Base-by-base conservation (phyloP, 345 rosid genomes). In the Fremontodendron californicum region DNA sequence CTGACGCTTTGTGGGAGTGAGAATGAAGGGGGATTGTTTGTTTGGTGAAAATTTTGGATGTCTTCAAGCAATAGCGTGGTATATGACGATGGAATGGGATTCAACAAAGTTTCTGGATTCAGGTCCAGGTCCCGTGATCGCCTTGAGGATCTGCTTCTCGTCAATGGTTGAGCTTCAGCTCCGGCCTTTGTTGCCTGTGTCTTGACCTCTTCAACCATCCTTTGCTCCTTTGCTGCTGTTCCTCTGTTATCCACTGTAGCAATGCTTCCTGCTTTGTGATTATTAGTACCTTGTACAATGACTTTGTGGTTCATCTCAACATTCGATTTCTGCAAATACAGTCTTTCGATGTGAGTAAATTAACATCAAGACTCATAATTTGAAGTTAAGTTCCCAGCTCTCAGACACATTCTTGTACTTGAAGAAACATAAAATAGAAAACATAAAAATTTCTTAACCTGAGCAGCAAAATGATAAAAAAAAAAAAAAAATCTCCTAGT, bases 21-120 rank as follows among this genome's bases (percentile, higher is more conserved):
- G 75, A 83, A 72, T n/a, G 79, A 66, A 27, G 85, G 80, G 15
- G 40, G 37, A n/a, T 75, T 78, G 80, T 77, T 89, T 82, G 88
- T 92, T 78, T 92, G 98, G 74, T 93, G 94, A 67, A 96, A 96
- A 78, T 92, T 96, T 19, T 96, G 97, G 81, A 96, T 96, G 78
- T 96, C 99, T 77, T 96, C 93, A 3, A 96, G 87, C 71, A 96
- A 72, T 76, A 96, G 73, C 4, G 91, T 79, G 0, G 98, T 87
- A 74, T 96, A 96, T 39, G 98, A 96, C 13, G 97, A 90, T 25
- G 89, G 83, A 21, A 75, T 6, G 5, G 88, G 87, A 79, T 85
- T 86, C 71, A 86, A 66, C 57, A 82, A 49, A 55, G 85, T 62
- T 80, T 89, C 94, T 0, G 94, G 94, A 77, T 87, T 87, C 78